These are phyloP conservation scores for Annona cherimola DNA, from an alignment of 164 flowering plant species.

Conservation along the genomic window DNA sequence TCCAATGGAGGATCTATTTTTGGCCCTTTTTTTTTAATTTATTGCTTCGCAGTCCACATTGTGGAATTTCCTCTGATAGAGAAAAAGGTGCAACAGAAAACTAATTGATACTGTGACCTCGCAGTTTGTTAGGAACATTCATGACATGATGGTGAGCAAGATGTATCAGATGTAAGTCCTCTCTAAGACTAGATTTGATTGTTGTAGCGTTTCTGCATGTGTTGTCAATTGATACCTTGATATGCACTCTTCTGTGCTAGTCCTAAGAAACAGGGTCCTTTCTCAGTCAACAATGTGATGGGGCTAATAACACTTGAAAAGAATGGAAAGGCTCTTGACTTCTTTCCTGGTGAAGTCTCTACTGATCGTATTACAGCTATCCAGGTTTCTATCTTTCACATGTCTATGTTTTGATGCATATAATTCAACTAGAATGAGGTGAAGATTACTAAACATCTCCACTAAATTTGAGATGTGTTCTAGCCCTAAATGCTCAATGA, in stretches of 20 bases:
- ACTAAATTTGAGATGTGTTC: neutral
- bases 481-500: neutral
- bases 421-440: neutral
- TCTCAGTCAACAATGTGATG: slow-evolving; percentile 27
- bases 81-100: neutral
- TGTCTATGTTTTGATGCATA: neutral
- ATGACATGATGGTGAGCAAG: slow-evolving; percentile 84
- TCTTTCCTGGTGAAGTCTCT: slow-evolving; percentile 71
- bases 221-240: neutral
- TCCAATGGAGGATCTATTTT: neutral
- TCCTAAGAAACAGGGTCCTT: slow-evolving; percentile 34
- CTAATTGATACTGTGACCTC: neutral
- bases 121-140: slow-evolving; percentile 81
- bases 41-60: neutral
- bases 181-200: neutral
- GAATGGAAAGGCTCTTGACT: slow-evolving; percentile 67
- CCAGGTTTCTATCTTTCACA: slow-evolving; percentile 45
- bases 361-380: slow-evolving; percentile 74
- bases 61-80: neutral
- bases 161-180: slow-evolving; percentile 72
- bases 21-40: neutral
- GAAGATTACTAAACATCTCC: neutral
- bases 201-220: neutral
- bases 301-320: slow-evolving; percentile 69
- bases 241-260: slow-evolving; percentile 23